Evolutionary conservation across 2,329 filamentous ascomycete species (phyloP).

Genomic region (Neonectria hederae): DNA sequence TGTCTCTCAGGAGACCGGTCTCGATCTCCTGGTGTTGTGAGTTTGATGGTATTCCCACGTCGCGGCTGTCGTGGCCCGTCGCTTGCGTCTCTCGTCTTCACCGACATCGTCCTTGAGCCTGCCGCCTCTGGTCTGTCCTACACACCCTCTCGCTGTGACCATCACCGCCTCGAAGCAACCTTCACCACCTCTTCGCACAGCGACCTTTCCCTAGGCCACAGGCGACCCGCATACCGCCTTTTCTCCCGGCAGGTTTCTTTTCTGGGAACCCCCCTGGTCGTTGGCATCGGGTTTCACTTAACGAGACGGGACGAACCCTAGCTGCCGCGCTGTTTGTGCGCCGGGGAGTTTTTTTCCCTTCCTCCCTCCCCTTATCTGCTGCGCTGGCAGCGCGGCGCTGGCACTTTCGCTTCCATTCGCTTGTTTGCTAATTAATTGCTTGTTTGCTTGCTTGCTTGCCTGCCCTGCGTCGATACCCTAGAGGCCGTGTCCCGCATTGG

Average conservation of each 20-base stretch:
- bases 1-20: background rate
- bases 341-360: constrained; percentile 10
- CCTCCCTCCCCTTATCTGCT: constrained; percentile 9
- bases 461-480: background rate
- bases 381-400: constrained; percentile 11
- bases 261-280: background rate
- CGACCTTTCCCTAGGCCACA: background rate
- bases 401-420: constrained; percentile 7
- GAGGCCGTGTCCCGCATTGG: constrained; percentile 2
- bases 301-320: constrained; percentile 13
- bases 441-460: background rate
- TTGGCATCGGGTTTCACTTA: constrained; percentile 27
- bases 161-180: constrained; percentile 5
- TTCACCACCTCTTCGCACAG: background rate
- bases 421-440: background rate
- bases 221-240: constrained; percentile 22
- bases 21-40: background rate
- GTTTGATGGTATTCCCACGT: background rate
- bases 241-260: too few species aligned
- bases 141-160: background rate
- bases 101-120: background rate
- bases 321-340: constrained; percentile 28
- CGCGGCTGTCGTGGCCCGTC: background rate
- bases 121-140: background rate
- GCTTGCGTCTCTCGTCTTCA: background rate